Conservation (phyloP, 495 filamentous ascomycete species). For the Oleoguttula mirabilis region DNA sequence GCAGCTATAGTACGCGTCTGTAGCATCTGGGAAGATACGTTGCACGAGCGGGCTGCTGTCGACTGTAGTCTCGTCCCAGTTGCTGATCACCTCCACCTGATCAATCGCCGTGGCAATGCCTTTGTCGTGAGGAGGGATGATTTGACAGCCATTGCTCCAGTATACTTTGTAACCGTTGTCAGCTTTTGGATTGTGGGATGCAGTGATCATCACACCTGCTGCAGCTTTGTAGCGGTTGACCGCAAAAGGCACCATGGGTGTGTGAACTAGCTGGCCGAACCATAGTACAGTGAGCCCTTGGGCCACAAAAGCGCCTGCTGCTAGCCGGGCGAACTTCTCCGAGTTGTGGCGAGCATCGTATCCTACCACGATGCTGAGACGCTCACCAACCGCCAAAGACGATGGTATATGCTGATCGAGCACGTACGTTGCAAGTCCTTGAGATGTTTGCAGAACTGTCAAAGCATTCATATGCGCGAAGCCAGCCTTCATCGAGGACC, state of each 20-base stretch:
- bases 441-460: constrained; percentile 61
- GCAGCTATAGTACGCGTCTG: constrained; percentile 22
- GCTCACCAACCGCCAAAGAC: constrained; percentile 27
- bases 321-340: constrained; percentile 49
- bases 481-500: constrained; percentile 58
- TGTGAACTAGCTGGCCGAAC: constrained; percentile 45
- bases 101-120: constrained; percentile 50
- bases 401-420: constrained; percentile 25
- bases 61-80: constrained; percentile 39
- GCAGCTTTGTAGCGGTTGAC: constrained; percentile 44
- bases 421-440: constrained; percentile 56
- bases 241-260: constrained; percentile 58
- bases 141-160: constrained; percentile 58
- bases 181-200: constrained; percentile 56
- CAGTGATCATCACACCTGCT: constrained; percentile 63
- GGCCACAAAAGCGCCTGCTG: constrained; percentile 51
- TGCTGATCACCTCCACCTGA: constrained; percentile 41
- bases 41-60: constrained; percentile 25
- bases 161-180: constrained; percentile 72
- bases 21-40: constrained; percentile 28
- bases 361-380: constrained; percentile 46
- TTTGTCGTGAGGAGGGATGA: constrained; percentile 52
- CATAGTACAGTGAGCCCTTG: constrained; percentile 51
- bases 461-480: constrained; percentile 59
- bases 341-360: constrained; percentile 60